Evolutionary conservation across 148 eudicot species (phyloP).

Genomic region (Polygonum aviculare): DNA sequence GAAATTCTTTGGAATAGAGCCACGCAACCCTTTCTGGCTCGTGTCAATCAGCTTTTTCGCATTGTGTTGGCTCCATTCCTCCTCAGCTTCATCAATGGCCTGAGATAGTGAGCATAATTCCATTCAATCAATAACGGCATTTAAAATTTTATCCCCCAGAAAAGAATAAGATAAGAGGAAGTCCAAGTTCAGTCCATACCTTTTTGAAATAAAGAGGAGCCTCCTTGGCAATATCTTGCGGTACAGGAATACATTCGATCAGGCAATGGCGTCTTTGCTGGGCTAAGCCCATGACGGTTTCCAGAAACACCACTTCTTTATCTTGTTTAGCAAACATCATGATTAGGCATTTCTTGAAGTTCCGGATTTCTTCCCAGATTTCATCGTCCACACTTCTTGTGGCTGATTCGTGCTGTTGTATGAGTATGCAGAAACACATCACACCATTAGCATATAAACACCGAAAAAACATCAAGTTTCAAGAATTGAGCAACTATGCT

Average conservation of each 20-base stretch:
- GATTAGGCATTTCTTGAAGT: conserved; percentile 90
- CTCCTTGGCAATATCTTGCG: conserved; percentile 52
- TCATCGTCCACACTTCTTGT: conserved; percentile 81
- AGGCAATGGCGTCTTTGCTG: conserved; percentile 84
- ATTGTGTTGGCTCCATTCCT: conserved; percentile 96
- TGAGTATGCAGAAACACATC: neutral
- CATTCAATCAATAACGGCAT: neutral
- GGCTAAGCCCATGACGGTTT: conserved; percentile 80
- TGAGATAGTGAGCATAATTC: conserved; percentile 10
- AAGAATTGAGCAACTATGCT: no score
- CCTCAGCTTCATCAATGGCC: conserved; percentile 99
- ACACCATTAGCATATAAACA: neutral
- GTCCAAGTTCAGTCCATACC: conserved; percentile 28
- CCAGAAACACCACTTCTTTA: conserved; percentile 76
- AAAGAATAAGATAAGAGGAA: neutral
- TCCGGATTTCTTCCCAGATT: conserved; percentile 93
- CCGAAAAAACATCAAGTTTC: no score
- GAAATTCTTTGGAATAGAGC: conserved; percentile 79
- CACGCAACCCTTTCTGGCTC: conserved; percentile 72
- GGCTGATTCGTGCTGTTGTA: conserved; percentile 73
- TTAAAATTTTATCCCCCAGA: neutral
- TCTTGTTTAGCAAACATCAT: conserved; percentile 97
- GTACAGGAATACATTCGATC: conserved; percentile 91
- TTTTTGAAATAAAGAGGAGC: conserved; percentile 88
- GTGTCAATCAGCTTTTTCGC: conserved; percentile 89